Conservation (phyloP, 306 rosid species). For the Cicer arietinum region DNA sequence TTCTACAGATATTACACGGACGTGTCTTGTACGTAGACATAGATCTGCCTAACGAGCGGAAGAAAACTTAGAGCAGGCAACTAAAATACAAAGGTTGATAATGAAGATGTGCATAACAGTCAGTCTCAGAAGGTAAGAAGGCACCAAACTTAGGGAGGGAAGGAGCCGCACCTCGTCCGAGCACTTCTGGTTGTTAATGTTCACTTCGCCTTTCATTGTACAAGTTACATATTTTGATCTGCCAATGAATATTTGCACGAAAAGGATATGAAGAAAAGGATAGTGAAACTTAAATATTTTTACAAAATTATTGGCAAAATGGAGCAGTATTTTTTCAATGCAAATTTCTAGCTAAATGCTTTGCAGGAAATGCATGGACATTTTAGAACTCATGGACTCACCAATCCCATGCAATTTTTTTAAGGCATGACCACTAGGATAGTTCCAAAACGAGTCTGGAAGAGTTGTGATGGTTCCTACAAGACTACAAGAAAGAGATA, state of each 20-base stretch:
- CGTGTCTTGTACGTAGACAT: no score
- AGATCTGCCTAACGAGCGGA: no score
- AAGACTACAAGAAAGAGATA: conserved; percentile 70
- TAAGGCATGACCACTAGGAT: conserved; percentile 89
- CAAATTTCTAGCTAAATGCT: conserved; percentile 7
- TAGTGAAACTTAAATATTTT: not conserved
- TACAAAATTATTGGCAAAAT: conserved; percentile 28
- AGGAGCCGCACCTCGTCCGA: not conserved
- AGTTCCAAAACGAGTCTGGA: conserved; percentile 87
- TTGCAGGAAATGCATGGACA: conserved; percentile 32
- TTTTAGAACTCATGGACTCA: conserved; percentile 44
- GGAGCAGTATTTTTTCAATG: conserved; percentile 17
- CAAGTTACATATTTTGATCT: not conserved
- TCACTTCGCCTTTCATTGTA: not conserved
- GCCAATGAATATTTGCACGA: not conserved
- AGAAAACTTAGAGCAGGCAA: no score
- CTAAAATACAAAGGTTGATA: no score
- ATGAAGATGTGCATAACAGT: no score
- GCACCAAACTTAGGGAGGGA: conserved; percentile 2
- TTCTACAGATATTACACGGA: no score
- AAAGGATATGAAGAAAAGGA: not conserved
- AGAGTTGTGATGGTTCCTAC: conserved; percentile 74
- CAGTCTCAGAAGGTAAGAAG: no score
- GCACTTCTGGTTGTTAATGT: not conserved
- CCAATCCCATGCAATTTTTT: conserved; percentile 70